Conservation (phyloP, 345 rosid species). For the Bruguiera parviflora region DNA sequence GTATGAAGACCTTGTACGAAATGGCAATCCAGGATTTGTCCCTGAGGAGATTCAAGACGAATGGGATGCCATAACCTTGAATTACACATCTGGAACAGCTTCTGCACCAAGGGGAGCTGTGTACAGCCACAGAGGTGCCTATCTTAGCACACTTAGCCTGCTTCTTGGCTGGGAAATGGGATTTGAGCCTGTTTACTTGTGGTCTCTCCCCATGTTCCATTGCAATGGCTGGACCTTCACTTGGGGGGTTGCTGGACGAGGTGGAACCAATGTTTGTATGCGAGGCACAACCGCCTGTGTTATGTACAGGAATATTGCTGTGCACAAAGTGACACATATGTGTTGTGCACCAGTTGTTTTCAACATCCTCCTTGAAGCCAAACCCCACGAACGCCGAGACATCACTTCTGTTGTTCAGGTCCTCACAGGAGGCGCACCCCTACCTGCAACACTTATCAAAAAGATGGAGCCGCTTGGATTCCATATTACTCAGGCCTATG, state of each 20-base stretch:
- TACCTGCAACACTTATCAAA: constrained; percentile 42
- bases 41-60: constrained; percentile 28
- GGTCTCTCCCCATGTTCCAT: constrained; percentile 74
- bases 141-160: constrained; percentile 45
- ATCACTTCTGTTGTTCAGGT: constrained; percentile 41
- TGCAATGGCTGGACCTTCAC: constrained; percentile 39
- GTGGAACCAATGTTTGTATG: constrained; percentile 60
- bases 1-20: constrained; percentile 45
- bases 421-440: constrained; percentile 70
- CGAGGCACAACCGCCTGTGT: constrained; percentile 41
- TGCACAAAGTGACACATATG: constrained; percentile 56
- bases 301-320: constrained; percentile 43
- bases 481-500: constrained; percentile 55
- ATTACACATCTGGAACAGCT: constrained; percentile 70
- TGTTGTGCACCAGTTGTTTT: constrained; percentile 62
- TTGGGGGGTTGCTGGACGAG: constrained; percentile 52
- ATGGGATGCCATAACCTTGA: constrained; percentile 54
- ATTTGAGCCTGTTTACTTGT: constrained; percentile 51
- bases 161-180: constrained; percentile 57
- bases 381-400: constrained; percentile 26
- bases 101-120: constrained; percentile 30
- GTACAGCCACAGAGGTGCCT: constrained; percentile 65
- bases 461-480: constrained; percentile 48
- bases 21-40: constrained; percentile 32
- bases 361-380: constrained; percentile 52